Percentiles rank a stretch among this genome's conserved stretches.
Evolutionary conservation across 2,329 filamentous ascomycete genomes (phyloP).

Genomic region (Clonostachys byssicola): DNA sequence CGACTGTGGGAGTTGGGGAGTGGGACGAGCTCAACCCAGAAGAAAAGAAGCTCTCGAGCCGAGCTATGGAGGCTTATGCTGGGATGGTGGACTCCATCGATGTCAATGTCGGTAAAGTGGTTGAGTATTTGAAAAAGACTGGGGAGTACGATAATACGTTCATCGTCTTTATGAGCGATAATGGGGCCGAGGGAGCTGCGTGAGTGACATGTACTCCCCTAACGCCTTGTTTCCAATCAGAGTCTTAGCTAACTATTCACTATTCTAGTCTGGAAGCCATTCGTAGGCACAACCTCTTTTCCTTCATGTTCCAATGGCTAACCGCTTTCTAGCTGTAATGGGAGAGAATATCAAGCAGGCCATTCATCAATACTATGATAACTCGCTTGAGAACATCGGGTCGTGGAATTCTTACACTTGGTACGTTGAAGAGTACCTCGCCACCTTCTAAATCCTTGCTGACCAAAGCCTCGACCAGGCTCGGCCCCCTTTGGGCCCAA

Average conservation of each 20-base stretch:
- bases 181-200: slow-evolving; percentile 47
- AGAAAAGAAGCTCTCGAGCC: slow-evolving; percentile 6
- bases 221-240: background rate
- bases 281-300: too few species aligned
- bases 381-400: slow-evolving; percentile 47
- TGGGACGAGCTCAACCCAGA: slow-evolving; percentile 42
- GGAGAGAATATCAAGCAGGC: slow-evolving; percentile 17
- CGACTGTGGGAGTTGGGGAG: slow-evolving; percentile 38
- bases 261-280: too few species aligned
- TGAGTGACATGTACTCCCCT: slow-evolving; percentile 55
- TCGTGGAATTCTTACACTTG: slow-evolving; percentile 54
- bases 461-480: too few species aligned
- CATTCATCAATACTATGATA: slow-evolving; percentile 38
- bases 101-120: slow-evolving; percentile 41
- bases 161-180: slow-evolving; percentile 49
- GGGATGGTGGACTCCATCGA: slow-evolving; percentile 52
- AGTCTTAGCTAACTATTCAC: too few species aligned
- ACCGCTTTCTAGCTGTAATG: slow-evolving; percentile 12
- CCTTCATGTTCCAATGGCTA: too few species aligned
- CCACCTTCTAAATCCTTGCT: too few species aligned
- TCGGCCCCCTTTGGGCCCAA: slow-evolving; percentile 50
- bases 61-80: slow-evolving; percentile 36
- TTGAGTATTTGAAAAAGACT: slow-evolving; percentile 38
- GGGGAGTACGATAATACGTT: slow-evolving; percentile 49
- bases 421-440: slow-evolving; percentile 31